Conservation (phyloP, 2,329 filamentous ascomycete species). For the Cryphonectria parasitica region DNA sequence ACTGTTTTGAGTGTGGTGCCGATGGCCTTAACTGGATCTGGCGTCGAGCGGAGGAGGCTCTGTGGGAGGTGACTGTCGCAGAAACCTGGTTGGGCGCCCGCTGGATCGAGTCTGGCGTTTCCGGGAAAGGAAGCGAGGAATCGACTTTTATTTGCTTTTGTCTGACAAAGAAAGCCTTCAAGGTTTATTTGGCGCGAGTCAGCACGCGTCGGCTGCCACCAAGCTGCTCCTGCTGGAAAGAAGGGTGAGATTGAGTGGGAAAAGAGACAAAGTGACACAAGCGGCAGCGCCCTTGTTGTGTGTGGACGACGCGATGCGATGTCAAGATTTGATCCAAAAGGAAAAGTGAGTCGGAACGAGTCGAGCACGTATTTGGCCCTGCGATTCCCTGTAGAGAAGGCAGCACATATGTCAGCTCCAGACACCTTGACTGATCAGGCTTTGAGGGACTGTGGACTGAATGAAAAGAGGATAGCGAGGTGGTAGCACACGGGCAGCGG, state of each 20-base stretch:
- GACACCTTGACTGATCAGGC: conserved; percentile 48
- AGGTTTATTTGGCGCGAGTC: conserved; percentile 37
- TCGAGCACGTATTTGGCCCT: conserved; percentile 42
- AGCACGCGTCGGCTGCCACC: conserved; percentile 32
- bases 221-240: conserved; percentile 15
- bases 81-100: conserved; percentile 58
- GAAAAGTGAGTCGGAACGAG: conserved; percentile 24
- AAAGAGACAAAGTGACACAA: conserved; percentile 9
- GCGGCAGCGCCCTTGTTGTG: neutral
- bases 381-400: conserved; percentile 45
- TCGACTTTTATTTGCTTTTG: conserved; percentile 46
- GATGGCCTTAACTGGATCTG: conserved; percentile 70
- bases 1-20: conserved; percentile 68
- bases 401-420: conserved; percentile 45
- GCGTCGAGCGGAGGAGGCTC: conserved; percentile 56
- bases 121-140: conserved; percentile 52
- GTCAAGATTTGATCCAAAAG: conserved; percentile 17
- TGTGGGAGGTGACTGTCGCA: conserved; percentile 52
- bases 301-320: conserved; percentile 15
- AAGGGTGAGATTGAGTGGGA: conserved; percentile 13
- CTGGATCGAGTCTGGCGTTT: conserved; percentile 54
- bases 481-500: conserved; percentile 52
- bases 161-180: conserved; percentile 36
- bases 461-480: conserved; percentile 56
- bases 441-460: conserved; percentile 51